Base-by-base conservation (phyloP, 176 grass and related monocot species). In the Hsuehochloa calcarea region DNA sequence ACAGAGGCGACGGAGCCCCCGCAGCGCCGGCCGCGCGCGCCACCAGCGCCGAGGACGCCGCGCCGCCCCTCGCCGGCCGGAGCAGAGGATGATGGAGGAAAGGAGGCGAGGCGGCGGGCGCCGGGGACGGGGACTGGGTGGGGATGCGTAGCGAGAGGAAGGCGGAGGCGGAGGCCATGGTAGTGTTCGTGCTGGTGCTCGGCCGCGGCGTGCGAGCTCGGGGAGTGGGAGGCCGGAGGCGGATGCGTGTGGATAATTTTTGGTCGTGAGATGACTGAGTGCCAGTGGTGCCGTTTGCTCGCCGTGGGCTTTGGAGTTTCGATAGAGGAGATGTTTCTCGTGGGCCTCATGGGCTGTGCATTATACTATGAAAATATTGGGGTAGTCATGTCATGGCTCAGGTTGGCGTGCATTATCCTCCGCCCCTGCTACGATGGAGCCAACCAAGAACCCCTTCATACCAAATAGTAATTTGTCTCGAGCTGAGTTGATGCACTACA, bases 91-190 rank as follows among this genome's bases (percentile, higher is more conserved):
- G 34, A 27, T 26, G 44, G 49, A 68, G 38, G 45, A 62, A 85
- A 9, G 54, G 8, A 11, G 49, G 47, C 2, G 82, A 85, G 5
- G 50, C 1, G 1, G 70, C n/a, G 26, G 51, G 77, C 9, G 82
- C 8, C 0, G 65, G 75, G 22, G 40, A 80, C 0, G 66, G 63
- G 22, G 40, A 80, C 0, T 58, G 63, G 2, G 82, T 72, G 22
- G 79, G 82, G 17, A 89, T 50, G 77, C 82, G 90, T 15, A 85
- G 63, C 10, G 82, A 77, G 45, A 89, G 83, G 82, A 82, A 92
- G 60, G 90, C n/a, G 41, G 75, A 89, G 60, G 90, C 13, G 61
- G 80, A 69, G 40, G 85, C 75, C 74, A 86, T 86, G 82, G 68
- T 13, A 15, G 19, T 25, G 41, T 49, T 35, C 12, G 68, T 69